phyloP scores from a whole-genome alignment of 129 eudicot species.

The Lactuca sativa region DNA sequence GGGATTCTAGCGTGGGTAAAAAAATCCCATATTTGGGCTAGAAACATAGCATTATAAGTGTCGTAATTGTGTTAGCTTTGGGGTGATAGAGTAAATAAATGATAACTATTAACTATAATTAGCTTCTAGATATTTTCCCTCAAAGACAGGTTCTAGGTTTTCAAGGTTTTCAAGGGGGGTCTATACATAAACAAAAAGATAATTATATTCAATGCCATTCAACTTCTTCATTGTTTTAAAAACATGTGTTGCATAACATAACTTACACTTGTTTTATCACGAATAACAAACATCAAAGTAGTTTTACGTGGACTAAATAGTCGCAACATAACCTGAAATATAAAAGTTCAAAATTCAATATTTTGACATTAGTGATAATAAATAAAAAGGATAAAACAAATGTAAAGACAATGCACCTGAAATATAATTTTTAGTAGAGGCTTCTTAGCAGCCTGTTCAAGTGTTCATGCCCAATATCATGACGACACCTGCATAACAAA shows the following conservation, averaged over 20 bases:
- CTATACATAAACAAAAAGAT: no score
- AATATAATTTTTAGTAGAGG: conserved; percentile 86
- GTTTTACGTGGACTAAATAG: conserved; percentile 98
- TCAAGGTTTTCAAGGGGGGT: conserved; percentile 30
- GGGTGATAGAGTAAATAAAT: not conserved
- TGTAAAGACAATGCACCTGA: conserved; percentile 45
- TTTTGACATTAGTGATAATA: conserved; percentile 11
- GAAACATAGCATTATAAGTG: conserved; percentile 6
- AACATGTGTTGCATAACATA: not conserved
- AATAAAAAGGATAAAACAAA: conserved; percentile 8
- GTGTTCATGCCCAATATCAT: conserved; percentile 95
- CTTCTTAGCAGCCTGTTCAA: conserved; percentile 91
- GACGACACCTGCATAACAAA: conserved; percentile 67
- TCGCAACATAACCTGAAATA: conserved; percentile 88
- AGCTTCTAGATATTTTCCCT: conserved; percentile 95
- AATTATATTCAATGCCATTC: conserved; percentile 11
- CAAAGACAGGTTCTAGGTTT: no score
- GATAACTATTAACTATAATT: not conserved
- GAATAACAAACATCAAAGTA: conserved; percentile 23
- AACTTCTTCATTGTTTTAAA: conserved; percentile 5
- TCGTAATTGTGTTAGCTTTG: not conserved
- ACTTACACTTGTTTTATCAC: conserved; percentile 96
- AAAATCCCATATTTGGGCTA: conserved; percentile 82
- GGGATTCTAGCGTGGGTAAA: conserved; percentile 96
- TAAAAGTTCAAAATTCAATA: conserved; percentile 5